These are phyloP conservation scores for Beauveria brongniartii DNA, from an alignment of 2,329 filamentous ascomycete genomes.

Conservation along the genomic window DNA sequence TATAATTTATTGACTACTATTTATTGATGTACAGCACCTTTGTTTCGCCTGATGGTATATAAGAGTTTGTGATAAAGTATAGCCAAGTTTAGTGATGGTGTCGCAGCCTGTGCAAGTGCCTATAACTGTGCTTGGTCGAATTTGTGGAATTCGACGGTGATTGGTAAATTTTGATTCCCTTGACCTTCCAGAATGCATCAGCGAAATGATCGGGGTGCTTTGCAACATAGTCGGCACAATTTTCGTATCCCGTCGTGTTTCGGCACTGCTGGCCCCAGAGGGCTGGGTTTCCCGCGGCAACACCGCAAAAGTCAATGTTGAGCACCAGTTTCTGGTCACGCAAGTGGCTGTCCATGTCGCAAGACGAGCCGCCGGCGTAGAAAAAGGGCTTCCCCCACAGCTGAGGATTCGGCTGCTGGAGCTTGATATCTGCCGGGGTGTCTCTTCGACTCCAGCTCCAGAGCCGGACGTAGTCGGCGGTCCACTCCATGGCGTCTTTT, in stretches of 20 bases:
- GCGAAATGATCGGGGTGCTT: neutral
- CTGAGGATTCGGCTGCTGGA: constrained; percentile 47
- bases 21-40: no score
- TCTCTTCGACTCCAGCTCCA: constrained; percentile 29
- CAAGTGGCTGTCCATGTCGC: constrained; percentile 58
- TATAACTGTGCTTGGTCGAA: neutral
- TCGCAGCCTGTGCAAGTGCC: neutral
- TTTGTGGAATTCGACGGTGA: neutral
- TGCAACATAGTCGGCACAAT: neutral
- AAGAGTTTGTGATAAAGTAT: no score
- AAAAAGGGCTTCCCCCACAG: constrained; percentile 59
- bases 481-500: constrained; percentile 35
- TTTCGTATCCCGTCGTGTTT: neutral
- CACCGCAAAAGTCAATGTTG: constrained; percentile 68
- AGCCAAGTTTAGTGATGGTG: neutral
- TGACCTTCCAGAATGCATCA: neutral
- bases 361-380: constrained; percentile 47
- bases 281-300: constrained; percentile 44
- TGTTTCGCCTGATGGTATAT: no score
- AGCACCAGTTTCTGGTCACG: constrained; percentile 62
- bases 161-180: neutral
- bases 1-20: no score
- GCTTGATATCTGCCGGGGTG: constrained; percentile 27
- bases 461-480: constrained; percentile 30
- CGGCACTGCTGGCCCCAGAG: neutral